These are phyloP conservation scores for Candida maris DNA, from an alignment of 805 yeast species.

Conservation along the genomic window DNA sequence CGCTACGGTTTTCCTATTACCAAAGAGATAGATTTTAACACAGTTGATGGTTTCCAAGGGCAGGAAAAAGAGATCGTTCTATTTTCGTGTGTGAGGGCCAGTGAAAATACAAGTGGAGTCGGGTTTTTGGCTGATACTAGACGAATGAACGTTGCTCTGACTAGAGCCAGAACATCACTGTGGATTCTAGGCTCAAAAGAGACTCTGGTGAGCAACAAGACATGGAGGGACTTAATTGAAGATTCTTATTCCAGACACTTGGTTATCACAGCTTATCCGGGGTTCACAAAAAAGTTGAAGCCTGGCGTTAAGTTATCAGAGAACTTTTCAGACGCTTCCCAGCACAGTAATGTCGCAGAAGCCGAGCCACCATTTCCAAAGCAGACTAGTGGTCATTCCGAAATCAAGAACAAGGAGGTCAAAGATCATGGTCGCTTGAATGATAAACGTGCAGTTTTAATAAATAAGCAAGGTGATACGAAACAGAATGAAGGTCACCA, in stretches of 20 bases:
- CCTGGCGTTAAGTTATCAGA: background rate
- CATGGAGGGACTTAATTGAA: slow-evolving; percentile 68
- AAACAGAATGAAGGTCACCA: too few species aligned
- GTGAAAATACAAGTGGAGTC: slow-evolving; percentile 57
- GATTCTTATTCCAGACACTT: slow-evolving; percentile 56
- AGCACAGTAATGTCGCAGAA: too few species aligned
- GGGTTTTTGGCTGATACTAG: slow-evolving; percentile 90
- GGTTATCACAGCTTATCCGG: slow-evolving; percentile 20
- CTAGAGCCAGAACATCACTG: slow-evolving; percentile 87
- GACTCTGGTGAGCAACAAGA: slow-evolving; percentile 59
- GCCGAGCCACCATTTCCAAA: too few species aligned
- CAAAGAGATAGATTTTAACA: slow-evolving; percentile 77
- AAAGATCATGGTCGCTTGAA: too few species aligned
- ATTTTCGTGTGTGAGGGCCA: slow-evolving; percentile 93
- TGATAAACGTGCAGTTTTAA: too few species aligned
- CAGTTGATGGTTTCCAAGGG: slow-evolving; percentile 98
- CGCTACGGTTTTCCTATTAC: slow-evolving; percentile 61
- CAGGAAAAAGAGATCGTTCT: slow-evolving; percentile 94
- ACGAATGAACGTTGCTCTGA: slow-evolving; percentile 95
- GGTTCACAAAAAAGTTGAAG: slow-evolving; percentile 21
- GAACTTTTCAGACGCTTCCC: too few species aligned
- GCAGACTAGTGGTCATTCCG: too few species aligned
- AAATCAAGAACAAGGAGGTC: too few species aligned
- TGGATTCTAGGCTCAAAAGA: slow-evolving; percentile 85
- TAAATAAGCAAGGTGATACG: too few species aligned